Evolutionary conservation across 2,329 filamentous ascomycete species (phyloP).

Genomic region (Talaromyces verruculosus): DNA sequence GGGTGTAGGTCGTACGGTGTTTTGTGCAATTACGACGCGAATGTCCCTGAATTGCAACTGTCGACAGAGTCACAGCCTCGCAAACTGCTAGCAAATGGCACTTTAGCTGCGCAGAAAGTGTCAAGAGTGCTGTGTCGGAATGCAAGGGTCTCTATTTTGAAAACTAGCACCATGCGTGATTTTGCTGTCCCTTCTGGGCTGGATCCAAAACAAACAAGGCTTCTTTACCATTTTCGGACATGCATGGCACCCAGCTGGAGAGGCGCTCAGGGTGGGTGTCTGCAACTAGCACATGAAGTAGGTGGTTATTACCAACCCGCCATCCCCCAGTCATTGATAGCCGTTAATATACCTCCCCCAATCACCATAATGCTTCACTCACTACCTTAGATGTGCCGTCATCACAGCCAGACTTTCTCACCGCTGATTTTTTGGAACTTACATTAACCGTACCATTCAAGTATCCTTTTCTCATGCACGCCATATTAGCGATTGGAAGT

Average conservation of each 20-base stretch:
- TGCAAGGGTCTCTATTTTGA: neutral
- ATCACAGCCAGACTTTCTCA: neutral
- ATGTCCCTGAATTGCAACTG: slow-evolving; percentile 41
- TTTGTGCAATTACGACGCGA: slow-evolving; percentile 45
- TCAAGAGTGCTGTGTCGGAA: neutral
- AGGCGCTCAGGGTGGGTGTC: neutral
- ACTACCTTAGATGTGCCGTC: neutral
- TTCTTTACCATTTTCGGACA: neutral
- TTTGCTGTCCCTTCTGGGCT: neutral
- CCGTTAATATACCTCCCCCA: neutral
- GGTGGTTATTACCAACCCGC: neutral
- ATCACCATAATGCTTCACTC: neutral
- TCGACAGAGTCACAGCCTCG: neutral
- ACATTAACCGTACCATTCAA: slow-evolving; percentile 21
- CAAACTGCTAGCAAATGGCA: neutral
- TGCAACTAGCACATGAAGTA: slow-evolving; percentile 4
- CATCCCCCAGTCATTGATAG: neutral
- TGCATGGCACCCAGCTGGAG: slow-evolving; percentile 4
- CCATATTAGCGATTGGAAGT: slow-evolving; percentile 45
- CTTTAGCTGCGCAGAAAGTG: neutral
- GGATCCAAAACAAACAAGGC: neutral
- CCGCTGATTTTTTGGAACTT: slow-evolving; percentile 7
- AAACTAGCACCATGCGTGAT: neutral
- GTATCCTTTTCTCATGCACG: slow-evolving; percentile 52
- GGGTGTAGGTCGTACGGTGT: slow-evolving; percentile 48